Evolutionary conservation across 176 grass and related monocot species (phyloP).

Genomic region (maize (Zea mays)): Zm-B73-REFERENCE-NAM-5.0 NC_050096.1:47601501-47602000

Average conservation of each 20-base stretch:
- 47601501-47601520: too few species aligned
- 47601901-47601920: background rate
- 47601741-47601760: slow-evolving; percentile 43
- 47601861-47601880: slow-evolving; percentile 21
- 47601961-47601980: too few species aligned
- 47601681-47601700: background rate
- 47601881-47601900: background rate
- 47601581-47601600: slow-evolving; percentile 27
- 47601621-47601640: background rate
- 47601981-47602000: too few species aligned
- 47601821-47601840: background rate
- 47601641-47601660: slow-evolving; percentile 38
- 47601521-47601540: too few species aligned
- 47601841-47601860: slow-evolving; percentile 8
- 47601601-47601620: slow-evolving; percentile 47
- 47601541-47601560: background rate
- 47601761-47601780: slow-evolving; percentile 43
- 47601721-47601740: slow-evolving; percentile 34
- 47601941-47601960: too few species aligned
- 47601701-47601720: too few species aligned
- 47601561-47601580: slow-evolving; percentile 24
- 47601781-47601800: slow-evolving; percentile 15
- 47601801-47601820: slow-evolving; percentile 31
- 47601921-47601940: too few species aligned
- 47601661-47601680: slow-evolving; percentile 25